These are phyloP conservation scores for Russula foetens DNA, from an alignment of 768 basidiomycete genomes.

Conservation along the genomic window DNA sequence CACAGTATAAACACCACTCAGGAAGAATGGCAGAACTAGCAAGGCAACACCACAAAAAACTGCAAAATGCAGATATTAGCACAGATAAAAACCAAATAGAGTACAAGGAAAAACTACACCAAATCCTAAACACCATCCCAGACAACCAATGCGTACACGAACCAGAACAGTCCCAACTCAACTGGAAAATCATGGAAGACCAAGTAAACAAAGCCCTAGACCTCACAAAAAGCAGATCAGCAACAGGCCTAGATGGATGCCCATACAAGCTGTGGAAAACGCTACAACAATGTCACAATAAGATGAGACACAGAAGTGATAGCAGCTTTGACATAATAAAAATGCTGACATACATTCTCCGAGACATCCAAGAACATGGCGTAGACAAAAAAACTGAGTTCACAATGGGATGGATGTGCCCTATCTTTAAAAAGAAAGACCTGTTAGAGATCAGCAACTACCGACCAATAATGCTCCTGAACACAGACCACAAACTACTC, in stretches of 20 bases:
- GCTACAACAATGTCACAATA: background rate
- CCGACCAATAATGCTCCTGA: constrained; percentile 22
- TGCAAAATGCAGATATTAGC: background rate
- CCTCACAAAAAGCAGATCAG: background rate
- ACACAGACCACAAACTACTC: constrained; percentile 29
- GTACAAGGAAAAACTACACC: background rate
- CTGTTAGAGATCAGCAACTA: background rate
- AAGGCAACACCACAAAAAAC: background rate
- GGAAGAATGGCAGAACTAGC: background rate
- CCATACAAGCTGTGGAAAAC: background rate
- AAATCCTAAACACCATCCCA: background rate
- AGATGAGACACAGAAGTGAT: background rate
- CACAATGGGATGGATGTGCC: constrained; percentile 29
- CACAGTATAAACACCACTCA: background rate
- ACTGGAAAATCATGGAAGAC: no score
- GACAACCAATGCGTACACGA: background rate
- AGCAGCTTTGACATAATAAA: background rate
- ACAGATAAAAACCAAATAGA: background rate
- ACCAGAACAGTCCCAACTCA: background rate
- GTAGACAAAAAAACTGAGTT: constrained; percentile 16
- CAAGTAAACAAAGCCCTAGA: background rate
- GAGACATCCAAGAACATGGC: background rate
- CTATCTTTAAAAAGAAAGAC: constrained; percentile 35
- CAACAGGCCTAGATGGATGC: background rate
- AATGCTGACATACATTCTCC: background rate